Conservation (phyloP, 345 rosid genomes). For the Trapa bicornis region DNA sequence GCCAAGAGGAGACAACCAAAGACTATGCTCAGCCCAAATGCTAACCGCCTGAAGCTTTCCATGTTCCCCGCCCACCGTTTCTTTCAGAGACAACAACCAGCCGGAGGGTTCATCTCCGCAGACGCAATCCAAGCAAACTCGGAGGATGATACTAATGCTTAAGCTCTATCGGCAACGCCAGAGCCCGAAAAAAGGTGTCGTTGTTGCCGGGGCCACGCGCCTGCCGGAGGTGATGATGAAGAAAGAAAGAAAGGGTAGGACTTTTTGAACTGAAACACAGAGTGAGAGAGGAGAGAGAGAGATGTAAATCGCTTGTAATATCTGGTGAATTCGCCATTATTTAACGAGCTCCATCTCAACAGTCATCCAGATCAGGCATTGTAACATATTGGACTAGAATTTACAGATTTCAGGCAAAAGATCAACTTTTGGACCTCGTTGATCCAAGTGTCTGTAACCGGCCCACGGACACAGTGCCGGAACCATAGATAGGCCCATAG, state of each 20-base stretch:
- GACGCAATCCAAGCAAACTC: neutral
- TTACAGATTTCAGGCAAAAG: no score
- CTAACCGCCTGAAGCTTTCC: slow-evolving; percentile 51
- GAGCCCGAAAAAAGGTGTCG: neutral
- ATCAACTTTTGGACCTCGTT: no score
- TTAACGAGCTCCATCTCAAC: no score
- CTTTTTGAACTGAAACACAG: neutral
- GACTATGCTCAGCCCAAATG: slow-evolving; percentile 53
- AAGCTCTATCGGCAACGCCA: neutral
- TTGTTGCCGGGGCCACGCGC: neutral
- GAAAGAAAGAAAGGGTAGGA: neutral
- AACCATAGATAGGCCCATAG: no score
- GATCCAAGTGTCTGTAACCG: no score
- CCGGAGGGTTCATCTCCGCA: neutral
- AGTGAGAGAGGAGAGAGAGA: neutral
- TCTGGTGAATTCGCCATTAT: no score
- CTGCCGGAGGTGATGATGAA: neutral
- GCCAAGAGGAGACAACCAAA: slow-evolving; percentile 69
- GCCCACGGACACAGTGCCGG: no score
- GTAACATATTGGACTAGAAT: no score
- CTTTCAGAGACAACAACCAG: neutral
- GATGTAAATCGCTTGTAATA: no score
- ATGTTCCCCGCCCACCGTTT: slow-evolving; percentile 10
- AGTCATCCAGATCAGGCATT: no score
- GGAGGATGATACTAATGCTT: neutral